Percentiles rank a stretch among this genome's conserved stretches.
Evolutionary conservation across 352 stramenopile species (phyloP).

Genomic region (Phytophthora chlamydospora): DNA sequence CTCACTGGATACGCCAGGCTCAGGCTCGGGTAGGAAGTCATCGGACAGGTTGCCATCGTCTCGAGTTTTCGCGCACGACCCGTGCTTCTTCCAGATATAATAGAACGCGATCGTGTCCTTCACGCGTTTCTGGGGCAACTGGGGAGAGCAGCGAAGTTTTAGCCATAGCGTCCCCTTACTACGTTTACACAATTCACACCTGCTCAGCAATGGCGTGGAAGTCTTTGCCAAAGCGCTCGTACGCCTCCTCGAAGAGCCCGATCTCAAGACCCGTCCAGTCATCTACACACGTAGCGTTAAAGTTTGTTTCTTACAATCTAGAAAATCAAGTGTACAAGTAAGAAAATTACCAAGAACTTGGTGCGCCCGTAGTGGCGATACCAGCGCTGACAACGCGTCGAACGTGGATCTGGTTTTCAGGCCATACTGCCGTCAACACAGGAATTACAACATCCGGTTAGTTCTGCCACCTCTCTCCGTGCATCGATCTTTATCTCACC

Average conservation of each 20-base stretch:
- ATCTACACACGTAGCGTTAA: constrained; percentile 46
- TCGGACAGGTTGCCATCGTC: constrained; percentile 45
- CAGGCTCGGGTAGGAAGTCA: constrained; percentile 57
- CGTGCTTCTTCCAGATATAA: constrained; percentile 89
- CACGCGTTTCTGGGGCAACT: constrained; percentile 70
- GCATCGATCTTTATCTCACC: constrained; percentile 26
- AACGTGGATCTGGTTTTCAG: constrained; percentile 74
- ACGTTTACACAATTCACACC: constrained; percentile 29
- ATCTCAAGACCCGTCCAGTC: constrained; percentile 79
- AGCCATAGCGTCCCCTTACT: not conserved
- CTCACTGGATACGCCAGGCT: constrained; percentile 59
- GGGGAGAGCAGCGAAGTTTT: not conserved
- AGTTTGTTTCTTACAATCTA: not conserved
- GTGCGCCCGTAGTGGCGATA: constrained; percentile 65
- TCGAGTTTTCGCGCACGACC: constrained; percentile 45
- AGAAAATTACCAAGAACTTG: constrained; percentile 74
- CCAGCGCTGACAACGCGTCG: constrained; percentile 64
- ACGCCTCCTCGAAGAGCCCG: constrained; percentile 77
- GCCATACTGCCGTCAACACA: constrained; percentile 52
- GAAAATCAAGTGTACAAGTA: not conserved
- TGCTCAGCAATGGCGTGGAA: constrained; percentile 80
- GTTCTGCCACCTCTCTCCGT: not conserved
- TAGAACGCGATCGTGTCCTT: constrained; percentile 82
- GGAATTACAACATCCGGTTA: constrained; percentile 2
- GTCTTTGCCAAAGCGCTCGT: constrained; percentile 76